phyloP scores from a whole-genome alignment of 129 eudicot genomes.

The Scalesia atractyloides region DNA sequence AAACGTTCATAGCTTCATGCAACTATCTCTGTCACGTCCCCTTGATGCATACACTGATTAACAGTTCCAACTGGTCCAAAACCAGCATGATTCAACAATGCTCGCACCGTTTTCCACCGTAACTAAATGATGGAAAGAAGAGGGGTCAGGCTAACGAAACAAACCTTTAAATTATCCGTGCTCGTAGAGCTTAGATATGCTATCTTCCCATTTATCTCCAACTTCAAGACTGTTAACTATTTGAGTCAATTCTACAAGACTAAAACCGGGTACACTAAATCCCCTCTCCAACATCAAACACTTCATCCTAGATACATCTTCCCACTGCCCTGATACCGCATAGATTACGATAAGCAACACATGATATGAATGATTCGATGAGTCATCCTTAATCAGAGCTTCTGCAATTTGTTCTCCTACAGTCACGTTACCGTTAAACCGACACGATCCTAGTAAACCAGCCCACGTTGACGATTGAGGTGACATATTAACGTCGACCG shows the following conservation, averaged over 20 bases:
- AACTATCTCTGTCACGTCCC: neutral
- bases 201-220: slow-evolving; percentile 34
- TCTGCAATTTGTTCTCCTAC: slow-evolving; percentile 70
- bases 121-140: neutral
- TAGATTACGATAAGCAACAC: slow-evolving; percentile 59
- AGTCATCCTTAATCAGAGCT: slow-evolving; percentile 61
- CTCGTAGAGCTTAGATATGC: slow-evolving; percentile 23
- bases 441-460: slow-evolving; percentile 61
- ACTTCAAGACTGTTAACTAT: slow-evolving; percentile 56
- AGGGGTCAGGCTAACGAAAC: slow-evolving; percentile 1
- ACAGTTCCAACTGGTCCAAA: slow-evolving; percentile 1
- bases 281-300: slow-evolving; percentile 62
- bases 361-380: slow-evolving; percentile 48
- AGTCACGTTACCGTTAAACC: slow-evolving; percentile 55
- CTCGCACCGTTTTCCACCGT: neutral
- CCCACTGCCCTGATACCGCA: slow-evolving; percentile 84
- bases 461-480: slow-evolving; percentile 63
- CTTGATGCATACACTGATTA: slow-evolving; percentile 19
- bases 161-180: slow-evolving; percentile 17
- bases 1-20: slow-evolving; percentile 15
- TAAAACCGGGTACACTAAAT: slow-evolving; percentile 48
- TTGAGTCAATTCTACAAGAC: slow-evolving; percentile 68
- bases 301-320: slow-evolving; percentile 67
- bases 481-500: slow-evolving; percentile 34
- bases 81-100: slow-evolving; percentile 4